Conservation (phyloP, 208 protist genomes). For the Leishmania arabica region DNA sequence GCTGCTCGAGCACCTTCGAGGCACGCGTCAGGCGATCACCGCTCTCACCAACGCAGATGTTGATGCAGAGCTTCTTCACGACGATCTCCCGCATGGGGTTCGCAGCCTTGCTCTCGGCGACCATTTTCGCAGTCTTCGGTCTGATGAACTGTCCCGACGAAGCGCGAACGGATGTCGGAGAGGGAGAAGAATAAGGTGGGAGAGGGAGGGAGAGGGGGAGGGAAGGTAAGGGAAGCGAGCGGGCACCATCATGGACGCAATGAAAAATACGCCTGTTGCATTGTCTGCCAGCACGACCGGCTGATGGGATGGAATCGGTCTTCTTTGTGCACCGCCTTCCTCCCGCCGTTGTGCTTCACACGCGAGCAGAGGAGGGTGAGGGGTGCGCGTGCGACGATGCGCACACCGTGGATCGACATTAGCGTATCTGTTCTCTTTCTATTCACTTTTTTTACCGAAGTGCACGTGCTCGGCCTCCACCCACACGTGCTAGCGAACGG, state of each 20-base stretch:
- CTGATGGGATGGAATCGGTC: background rate
- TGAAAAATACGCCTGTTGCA: background rate
- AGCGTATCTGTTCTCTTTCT: background rate
- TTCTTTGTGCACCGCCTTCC: background rate
- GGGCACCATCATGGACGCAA: background rate
- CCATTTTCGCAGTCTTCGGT: slow-evolving; percentile 47
- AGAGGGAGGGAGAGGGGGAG: background rate
- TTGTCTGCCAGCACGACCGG: background rate
- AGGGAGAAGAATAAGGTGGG: slow-evolving; percentile 5
- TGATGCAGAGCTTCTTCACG: slow-evolving; percentile 99
- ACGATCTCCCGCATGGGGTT: slow-evolving; percentile 98
- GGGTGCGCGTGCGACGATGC: background rate
- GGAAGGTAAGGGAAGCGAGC: background rate
- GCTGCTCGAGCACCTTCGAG: slow-evolving; percentile 99
- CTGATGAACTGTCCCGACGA: slow-evolving; percentile 27
- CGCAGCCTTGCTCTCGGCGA: slow-evolving; percentile 84
- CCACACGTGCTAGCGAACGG: background rate
- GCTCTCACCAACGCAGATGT: slow-evolving; percentile 99
- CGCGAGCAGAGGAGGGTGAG: background rate
- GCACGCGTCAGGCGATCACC: slow-evolving; percentile 99
- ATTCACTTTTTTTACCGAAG: background rate
- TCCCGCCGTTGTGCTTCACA: background rate
- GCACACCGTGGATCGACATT: background rate
- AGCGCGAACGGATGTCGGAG: background rate
- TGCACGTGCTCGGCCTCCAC: no score